Percentiles rank a stretch among this genome's conserved stretches.
Conservation (phyloP, 2,329 filamentous ascomycete species). For the Sclerotinia trifoliorum region DNA sequence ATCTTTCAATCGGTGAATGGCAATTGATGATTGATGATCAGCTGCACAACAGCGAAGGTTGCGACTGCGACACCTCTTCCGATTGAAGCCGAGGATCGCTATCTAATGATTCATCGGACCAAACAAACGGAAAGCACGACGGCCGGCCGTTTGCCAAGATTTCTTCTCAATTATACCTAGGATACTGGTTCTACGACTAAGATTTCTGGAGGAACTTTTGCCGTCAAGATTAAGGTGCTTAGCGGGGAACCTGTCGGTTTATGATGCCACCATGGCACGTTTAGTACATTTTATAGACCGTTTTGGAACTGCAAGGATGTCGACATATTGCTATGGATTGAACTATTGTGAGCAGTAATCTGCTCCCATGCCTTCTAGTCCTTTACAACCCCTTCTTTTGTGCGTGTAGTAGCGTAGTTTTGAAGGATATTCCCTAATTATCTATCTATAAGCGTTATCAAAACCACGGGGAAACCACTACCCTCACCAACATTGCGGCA, state of each 20-base stretch:
- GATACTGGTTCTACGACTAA: conserved; percentile 42
- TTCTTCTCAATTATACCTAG: conserved; percentile 33
- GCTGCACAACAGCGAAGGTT: conserved; percentile 46
- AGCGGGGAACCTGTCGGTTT: conserved; percentile 40
- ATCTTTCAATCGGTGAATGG: conserved; percentile 50
- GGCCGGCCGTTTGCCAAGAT: conserved; percentile 34
- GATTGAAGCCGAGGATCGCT: conserved; percentile 38
- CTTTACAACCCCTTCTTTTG: background rate
- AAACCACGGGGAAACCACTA: conserved; percentile 51
- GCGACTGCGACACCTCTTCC: conserved; percentile 40
- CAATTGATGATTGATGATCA: conserved; percentile 45
- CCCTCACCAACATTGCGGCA: conserved; percentile 44
- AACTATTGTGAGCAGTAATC: conserved; percentile 43
- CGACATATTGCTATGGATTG: conserved; percentile 43
- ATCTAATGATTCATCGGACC: conserved; percentile 40
- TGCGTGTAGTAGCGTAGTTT: background rate
- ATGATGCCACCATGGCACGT: conserved; percentile 45
- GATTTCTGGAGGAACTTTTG: conserved; percentile 46
- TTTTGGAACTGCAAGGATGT: conserved; percentile 49
- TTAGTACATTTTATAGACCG: conserved; percentile 51
- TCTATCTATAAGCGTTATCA: conserved; percentile 47
- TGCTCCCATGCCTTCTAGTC: conserved; percentile 20
- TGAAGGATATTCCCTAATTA: conserved; percentile 29
- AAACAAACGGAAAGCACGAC: conserved; percentile 41
- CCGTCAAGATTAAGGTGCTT: conserved; percentile 43